A percentile compares a stretch with the other conserved stretches of the same genome.
Evolutionary conservation across 2,329 filamentous ascomycete genomes (phyloP).

Genomic region (Exophiala alcalophila): DNA sequence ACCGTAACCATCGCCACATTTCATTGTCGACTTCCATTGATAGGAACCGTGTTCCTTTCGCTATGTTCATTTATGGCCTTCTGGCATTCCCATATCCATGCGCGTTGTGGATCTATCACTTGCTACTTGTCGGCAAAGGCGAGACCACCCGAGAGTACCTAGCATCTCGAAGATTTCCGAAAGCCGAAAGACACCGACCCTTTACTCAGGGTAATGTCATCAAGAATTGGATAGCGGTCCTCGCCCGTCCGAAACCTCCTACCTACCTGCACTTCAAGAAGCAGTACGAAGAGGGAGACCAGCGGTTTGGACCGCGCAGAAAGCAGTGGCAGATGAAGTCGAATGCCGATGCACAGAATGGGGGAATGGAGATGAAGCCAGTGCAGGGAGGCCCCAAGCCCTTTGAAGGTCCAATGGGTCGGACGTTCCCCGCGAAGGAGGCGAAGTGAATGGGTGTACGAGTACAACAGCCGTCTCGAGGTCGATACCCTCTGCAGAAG

Average conservation of each 20-base stretch:
- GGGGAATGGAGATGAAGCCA: conserved; percentile 69
- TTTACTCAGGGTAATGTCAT: conserved; percentile 75
- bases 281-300: conserved; percentile 73
- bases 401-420: conserved; percentile 30
- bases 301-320: conserved; percentile 67
- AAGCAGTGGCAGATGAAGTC: conserved; percentile 51
- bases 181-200: conserved; percentile 84
- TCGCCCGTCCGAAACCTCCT: conserved; percentile 78
- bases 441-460: conserved; percentile 20
- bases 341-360: conserved; percentile 52
- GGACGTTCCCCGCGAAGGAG: conserved; percentile 20
- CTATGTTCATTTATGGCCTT: conserved; percentile 79
- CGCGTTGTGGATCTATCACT: conserved; percentile 80
- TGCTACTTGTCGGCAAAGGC: conserved; percentile 84
- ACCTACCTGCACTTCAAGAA: conserved; percentile 87
- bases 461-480: no score
- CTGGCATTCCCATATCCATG: conserved; percentile 75
- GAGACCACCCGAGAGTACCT: conserved; percentile 96
- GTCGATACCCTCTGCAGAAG: no score
- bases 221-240: conserved; percentile 76
- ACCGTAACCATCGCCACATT: conserved; percentile 60
- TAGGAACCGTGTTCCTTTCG: conserved; percentile 76
- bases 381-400: conserved; percentile 44
- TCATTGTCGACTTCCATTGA: conserved; percentile 67
- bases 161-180: conserved; percentile 91